phyloP scores from a whole-genome alignment of 352 stramenopile genomes.

The Phytopythium mirpurense region DNA sequence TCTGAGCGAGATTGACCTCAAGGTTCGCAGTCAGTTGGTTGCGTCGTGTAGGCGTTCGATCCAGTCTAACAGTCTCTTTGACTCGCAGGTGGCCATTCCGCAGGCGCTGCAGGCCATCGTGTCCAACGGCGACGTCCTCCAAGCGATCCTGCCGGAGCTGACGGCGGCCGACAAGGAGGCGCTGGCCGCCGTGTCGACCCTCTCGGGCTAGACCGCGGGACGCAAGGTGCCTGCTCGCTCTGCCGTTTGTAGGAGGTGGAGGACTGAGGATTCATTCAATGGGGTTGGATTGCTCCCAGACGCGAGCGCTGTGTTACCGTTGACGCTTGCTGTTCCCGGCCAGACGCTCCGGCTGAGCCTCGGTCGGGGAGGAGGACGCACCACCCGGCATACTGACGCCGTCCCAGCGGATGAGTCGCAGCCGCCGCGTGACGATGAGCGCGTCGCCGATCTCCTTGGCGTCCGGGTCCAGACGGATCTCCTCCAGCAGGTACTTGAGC shows the following conservation, averaged over 20 bases:
- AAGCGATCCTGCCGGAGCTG: constrained; percentile 64
- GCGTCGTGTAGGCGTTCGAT: too few species aligned
- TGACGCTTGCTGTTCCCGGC: constrained; percentile 1
- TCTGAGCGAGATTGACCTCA: constrained; percentile 73
- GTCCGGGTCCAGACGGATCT: constrained; percentile 62
- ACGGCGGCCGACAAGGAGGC: constrained; percentile 64
- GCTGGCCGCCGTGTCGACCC: constrained; percentile 37
- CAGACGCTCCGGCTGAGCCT: constrained; percentile 10
- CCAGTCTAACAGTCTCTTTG: neutral
- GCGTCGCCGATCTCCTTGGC: constrained; percentile 40
- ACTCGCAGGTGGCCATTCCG: constrained; percentile 45
- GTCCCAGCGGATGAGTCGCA: constrained; percentile 68
- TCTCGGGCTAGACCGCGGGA: constrained; percentile 19
- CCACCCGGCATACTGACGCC: constrained; percentile 24
- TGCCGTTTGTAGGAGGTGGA: neutral
- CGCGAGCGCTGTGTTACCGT: neutral
- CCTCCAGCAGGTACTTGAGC: constrained; percentile 69
- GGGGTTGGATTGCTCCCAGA: neutral
- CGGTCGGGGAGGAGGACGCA: constrained; percentile 12
- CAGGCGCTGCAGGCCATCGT: constrained; percentile 52
- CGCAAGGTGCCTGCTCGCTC: constrained; percentile 16
- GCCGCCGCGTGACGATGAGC: constrained; percentile 54
- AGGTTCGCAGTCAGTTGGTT: constrained; percentile 27
- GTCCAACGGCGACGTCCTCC: constrained; percentile 38
- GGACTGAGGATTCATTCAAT: neutral